These are phyloP conservation scores for Cyanodermella asteris DNA, from an alignment of 2,329 filamentous ascomycete genomes.

Conservation along the genomic window DNA sequence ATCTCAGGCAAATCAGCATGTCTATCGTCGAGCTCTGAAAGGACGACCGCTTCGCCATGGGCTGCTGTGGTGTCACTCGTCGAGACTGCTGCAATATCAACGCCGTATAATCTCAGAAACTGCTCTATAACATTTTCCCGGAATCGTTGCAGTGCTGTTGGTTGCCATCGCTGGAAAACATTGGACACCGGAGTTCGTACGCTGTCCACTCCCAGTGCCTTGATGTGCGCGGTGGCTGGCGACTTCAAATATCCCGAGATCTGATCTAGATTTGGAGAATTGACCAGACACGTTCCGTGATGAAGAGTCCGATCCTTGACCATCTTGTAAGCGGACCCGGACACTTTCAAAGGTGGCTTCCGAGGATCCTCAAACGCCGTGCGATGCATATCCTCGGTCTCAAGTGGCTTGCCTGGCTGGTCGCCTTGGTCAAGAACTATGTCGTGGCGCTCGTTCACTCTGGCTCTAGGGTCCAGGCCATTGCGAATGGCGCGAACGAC, in stretches of 20 bases:
- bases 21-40: background rate
- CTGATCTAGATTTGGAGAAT: constrained; percentile 47
- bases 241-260: constrained; percentile 54
- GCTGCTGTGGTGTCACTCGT: constrained; percentile 14
- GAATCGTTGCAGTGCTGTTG: constrained; percentile 18
- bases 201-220: constrained; percentile 72
- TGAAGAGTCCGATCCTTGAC: constrained; percentile 64
- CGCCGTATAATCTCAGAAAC: constrained; percentile 46
- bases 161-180: constrained; percentile 32
- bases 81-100: constrained; percentile 14
- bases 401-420: no score
- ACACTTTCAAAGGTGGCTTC: constrained; percentile 47
- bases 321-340: constrained; percentile 86
- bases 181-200: constrained; percentile 72
- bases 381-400: constrained; percentile 18
- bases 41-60: constrained; percentile 14
- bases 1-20: constrained; percentile 25
- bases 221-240: constrained; percentile 56
- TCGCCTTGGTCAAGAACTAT: constrained; percentile 53
- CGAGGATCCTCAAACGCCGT: constrained; percentile 18
- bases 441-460: constrained; percentile 80
- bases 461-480: constrained; percentile 27
- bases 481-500: constrained; percentile 57
- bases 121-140: constrained; percentile 33
- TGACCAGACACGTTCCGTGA: constrained; percentile 75